phyloP scores from a whole-genome alignment of 1,284 basidiomycete species.

The Papiliotrema laurentii region DNA sequence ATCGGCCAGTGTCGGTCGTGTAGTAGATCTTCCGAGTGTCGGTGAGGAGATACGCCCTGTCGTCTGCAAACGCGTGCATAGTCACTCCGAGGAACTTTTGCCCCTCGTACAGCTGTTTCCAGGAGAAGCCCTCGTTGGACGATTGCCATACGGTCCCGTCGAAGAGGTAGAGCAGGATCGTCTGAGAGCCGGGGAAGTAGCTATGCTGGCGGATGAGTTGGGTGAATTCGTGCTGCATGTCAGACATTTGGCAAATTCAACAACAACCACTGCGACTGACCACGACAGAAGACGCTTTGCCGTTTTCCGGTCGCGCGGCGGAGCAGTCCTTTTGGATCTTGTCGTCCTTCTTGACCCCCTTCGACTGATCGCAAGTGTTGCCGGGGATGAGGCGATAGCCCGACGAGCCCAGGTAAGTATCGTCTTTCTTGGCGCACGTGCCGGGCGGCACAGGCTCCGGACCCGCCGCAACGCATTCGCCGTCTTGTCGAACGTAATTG shows the following conservation, averaged over 20 bases:
- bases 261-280: too few relatives aligned
- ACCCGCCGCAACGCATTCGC: slow-evolving; percentile 72
- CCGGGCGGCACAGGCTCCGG: slow-evolving; percentile 79
- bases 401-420: slow-evolving; percentile 79
- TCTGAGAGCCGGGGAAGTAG: slow-evolving; percentile 61
- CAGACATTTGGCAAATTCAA: slow-evolving; percentile 1
- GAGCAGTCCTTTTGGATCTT: slow-evolving; percentile 69
- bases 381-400: slow-evolving; percentile 92
- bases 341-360: slow-evolving; percentile 61
- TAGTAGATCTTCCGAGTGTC: slow-evolving; percentile 62
- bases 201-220: slow-evolving; percentile 67
- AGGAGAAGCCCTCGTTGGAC: slow-evolving; percentile 87
- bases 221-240: slow-evolving; percentile 63
- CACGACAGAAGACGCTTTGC: slow-evolving; percentile 63
- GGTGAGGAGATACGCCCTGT: slow-evolving; percentile 88
- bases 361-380: slow-evolving; percentile 67
- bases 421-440: slow-evolving; percentile 60
- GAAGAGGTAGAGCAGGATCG: slow-evolving; percentile 73
- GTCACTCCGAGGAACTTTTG: slow-evolving; percentile 75
- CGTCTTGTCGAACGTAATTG: slow-evolving; percentile 56
- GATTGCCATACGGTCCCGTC: slow-evolving; percentile 88
- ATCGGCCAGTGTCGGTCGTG: slow-evolving; percentile 74
- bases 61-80: slow-evolving; percentile 71
- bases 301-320: slow-evolving; percentile 66
- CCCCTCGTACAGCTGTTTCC: slow-evolving; percentile 63